Conservation (phyloP, 192 early-diverging fungal species). For the Cladochytrium replicatum region DNA sequence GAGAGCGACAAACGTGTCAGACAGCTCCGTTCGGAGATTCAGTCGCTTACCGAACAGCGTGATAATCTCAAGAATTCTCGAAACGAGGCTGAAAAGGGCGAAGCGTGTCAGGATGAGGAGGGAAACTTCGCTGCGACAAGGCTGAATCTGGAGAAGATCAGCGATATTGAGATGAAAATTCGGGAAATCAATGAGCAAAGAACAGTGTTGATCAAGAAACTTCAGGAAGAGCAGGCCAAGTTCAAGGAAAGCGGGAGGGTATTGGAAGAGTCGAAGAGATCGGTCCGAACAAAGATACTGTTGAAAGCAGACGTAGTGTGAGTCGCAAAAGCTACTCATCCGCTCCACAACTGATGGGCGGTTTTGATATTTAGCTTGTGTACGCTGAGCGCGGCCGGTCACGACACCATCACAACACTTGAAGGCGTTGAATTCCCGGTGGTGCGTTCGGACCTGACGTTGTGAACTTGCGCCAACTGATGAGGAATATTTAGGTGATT, state of each 20-base stretch:
- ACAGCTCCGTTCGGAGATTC: constrained; percentile 23
- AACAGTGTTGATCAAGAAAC: background rate
- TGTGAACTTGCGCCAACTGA: constrained; percentile 1
- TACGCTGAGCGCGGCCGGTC: constrained; percentile 79
- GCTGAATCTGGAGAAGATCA: constrained; percentile 8
- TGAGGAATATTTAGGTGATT: constrained; percentile 58
- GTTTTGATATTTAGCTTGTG: constrained; percentile 24
- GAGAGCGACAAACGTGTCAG: no score
- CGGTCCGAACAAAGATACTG: constrained; percentile 56
- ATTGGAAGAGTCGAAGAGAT: constrained; percentile 37
- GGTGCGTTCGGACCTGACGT: no score
- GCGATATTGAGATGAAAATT: constrained; percentile 15
- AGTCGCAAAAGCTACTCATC: background rate
- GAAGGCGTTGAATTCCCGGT: constrained; percentile 52
- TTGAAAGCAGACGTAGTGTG: constrained; percentile 72
- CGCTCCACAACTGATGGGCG: background rate
- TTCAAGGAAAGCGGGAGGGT: constrained; percentile 6
- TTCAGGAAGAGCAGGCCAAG: background rate
- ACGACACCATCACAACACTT: constrained; percentile 63
- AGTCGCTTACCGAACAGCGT: constrained; percentile 23
- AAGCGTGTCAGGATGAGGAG: constrained; percentile 19
- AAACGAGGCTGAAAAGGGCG: no score
- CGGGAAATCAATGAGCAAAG: constrained; percentile 20
- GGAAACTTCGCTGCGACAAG: background rate
- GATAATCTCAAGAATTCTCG: constrained; percentile 14